A percentile compares a stretch with the other conserved stretches of the same genome.
Evolutionary conservation across 73 alveolate species (phyloP).

Genomic region (Stentor roeselii): DNA sequence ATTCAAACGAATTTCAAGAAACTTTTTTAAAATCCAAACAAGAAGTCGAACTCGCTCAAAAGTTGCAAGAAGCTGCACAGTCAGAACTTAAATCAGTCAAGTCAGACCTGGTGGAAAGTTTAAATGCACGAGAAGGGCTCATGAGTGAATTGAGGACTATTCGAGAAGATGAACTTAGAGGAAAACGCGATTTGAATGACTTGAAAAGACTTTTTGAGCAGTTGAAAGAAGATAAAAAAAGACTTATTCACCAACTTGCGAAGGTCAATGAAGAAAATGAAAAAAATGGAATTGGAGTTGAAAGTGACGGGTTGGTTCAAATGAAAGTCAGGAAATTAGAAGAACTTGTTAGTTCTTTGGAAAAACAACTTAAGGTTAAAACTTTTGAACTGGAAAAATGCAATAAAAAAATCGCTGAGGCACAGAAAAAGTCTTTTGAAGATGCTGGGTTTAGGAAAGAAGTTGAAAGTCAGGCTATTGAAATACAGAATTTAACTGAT

Average conservation of each 20-base stretch:
- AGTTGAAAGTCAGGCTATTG: not conserved
- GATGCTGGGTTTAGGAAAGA: not conserved
- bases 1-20: too few species aligned
- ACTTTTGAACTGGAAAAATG: not conserved
- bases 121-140: not conserved
- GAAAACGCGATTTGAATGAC: not conserved
- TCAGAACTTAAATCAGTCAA: not conserved
- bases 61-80: not conserved
- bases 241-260: not conserved
- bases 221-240: not conserved
- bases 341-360: not conserved
- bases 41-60: not conserved
- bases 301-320: not conserved
- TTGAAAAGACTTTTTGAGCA: not conserved
- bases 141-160: not conserved
- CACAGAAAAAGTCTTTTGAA: not conserved
- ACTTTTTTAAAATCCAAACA: not conserved
- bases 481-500: not conserved
- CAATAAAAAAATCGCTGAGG: not conserved
- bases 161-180: not conserved
- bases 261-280: not conserved
- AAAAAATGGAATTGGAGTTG: not conserved
- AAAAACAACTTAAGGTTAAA: not conserved
- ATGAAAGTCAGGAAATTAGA: not conserved
- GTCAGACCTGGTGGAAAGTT: not conserved